Percentiles rank a stretch among this genome's conserved stretches.
These are phyloP conservation scores for Vitis hybrid DNA, from an alignment of 177 flowering plant species.

Conservation along the genomic window DNA sequence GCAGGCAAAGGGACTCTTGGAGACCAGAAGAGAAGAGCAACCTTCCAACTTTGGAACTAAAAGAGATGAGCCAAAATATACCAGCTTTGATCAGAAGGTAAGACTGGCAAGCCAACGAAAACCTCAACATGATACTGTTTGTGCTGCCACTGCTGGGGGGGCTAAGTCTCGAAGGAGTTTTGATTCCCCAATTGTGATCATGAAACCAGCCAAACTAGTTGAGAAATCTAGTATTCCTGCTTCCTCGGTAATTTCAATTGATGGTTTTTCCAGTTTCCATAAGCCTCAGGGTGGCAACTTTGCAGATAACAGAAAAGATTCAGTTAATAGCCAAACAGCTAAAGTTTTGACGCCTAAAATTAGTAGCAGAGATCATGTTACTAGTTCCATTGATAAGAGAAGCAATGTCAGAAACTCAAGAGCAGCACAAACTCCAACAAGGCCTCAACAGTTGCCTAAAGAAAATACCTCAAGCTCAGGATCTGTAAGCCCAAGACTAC, in stretches of 20 bases:
- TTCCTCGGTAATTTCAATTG: slow-evolving; percentile 34
- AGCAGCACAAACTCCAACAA: slow-evolving; percentile 30
- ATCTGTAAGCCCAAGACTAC: slow-evolving; percentile 74
- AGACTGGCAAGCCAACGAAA: slow-evolving; percentile 20
- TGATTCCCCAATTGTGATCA: slow-evolving; percentile 67
- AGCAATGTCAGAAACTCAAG: slow-evolving; percentile 22
- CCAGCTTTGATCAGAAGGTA: slow-evolving; percentile 17
- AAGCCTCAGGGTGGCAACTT: slow-evolving; percentile 18
- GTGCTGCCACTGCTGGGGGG: slow-evolving; percentile 19
- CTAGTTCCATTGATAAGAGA: slow-evolving; percentile 32
- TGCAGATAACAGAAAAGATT: slow-evolving; percentile 23
- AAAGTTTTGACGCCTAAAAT: slow-evolving; percentile 31
- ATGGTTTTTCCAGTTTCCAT: slow-evolving; percentile 24
- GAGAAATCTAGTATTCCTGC: slow-evolving; percentile 35
- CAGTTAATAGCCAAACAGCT: slow-evolving; percentile 14
- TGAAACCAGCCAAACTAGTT: slow-evolving; percentile 64
- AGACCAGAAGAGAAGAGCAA: slow-evolving; percentile 36
- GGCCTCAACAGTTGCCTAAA: slow-evolving; percentile 43
- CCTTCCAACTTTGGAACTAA: slow-evolving; percentile 19
- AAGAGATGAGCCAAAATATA: slow-evolving; percentile 21
- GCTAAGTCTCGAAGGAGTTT: slow-evolving; percentile 20
- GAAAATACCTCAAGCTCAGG: slow-evolving; percentile 48
- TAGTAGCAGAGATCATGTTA: slow-evolving; percentile 21
- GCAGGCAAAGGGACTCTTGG: slow-evolving; percentile 54
- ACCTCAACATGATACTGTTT: slow-evolving; percentile 12